Base-by-base conservation (phyloP, 73 alveolate species). In the Uronychia setigera region DNA sequence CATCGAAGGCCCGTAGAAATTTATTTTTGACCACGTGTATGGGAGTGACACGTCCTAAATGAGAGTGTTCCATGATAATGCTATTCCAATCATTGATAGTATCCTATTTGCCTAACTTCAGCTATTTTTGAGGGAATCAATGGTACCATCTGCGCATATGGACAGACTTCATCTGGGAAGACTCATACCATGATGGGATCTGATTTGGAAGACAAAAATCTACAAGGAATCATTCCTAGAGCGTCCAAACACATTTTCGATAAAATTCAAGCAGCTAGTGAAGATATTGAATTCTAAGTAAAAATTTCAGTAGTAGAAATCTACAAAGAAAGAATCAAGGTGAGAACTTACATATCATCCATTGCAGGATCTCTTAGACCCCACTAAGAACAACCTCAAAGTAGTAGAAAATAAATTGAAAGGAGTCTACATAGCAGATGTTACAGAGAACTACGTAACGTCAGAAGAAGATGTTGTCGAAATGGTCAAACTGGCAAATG, bases 91-190 rank as follows among this genome's bases (percentile, higher is more conserved):
- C 19, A 93, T 97, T 1, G 87, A 93, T 19, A 11, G 67, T 46
- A 46, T 5, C 30, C 29, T 1, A 27, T 1, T 31, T n/a, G 27
- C 25, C 58, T 58, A 94, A 94, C 58, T 89, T 25, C 95, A 59
- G 99, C 96, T 0, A 93, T 94, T 0, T 78, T 94, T 28, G 97
- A 94, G 77, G 98, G 98, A 32, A 96, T 94, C 74, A 97, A 97
- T 83, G 94, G 98, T 29, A 92, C 98, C 14, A 77, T 94, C 0
- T 93, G 96, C 76, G 98, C 99, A 0, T 97, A 97, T 92, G 99
- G 99, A 0, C 94, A 97, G 88, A 96, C 99, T 46, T 99, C 99
- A 19, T 87, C 97, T 27, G 99, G 99, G 1, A 97, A 97, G 85
- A 97, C 99, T 32, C 96, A 80, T 85, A 96, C 99, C 0, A 97